Evolutionary conservation across 495 filamentous ascomycete genomes (phyloP).

Genomic region (Penicillium silybi): DNA sequence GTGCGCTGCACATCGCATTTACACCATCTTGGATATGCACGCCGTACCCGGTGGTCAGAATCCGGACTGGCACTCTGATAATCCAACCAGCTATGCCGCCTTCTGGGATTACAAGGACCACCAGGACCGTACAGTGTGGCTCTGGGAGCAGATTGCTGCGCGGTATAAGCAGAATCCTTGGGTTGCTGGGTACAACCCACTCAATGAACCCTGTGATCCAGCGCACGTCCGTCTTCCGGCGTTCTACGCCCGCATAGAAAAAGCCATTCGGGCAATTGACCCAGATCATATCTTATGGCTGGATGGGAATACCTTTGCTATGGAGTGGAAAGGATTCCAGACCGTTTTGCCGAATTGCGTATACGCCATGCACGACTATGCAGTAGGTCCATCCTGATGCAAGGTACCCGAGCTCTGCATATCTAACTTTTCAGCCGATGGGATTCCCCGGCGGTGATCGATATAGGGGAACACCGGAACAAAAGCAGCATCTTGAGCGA

Average conservation of each 20-base stretch:
- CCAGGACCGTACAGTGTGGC: constrained; percentile 55
- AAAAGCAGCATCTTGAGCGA: constrained; percentile 45
- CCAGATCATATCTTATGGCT: constrained; percentile 60
- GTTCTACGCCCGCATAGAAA: constrained; percentile 56
- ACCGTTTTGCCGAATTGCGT: constrained; percentile 52
- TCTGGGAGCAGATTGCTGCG: constrained; percentile 58
- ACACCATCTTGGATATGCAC: constrained; percentile 63
- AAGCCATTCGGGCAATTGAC: constrained; percentile 55
- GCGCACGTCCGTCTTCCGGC: constrained; percentile 49
- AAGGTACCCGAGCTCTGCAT: neutral
- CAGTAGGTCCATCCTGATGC: constrained; percentile 16
- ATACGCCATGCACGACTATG: constrained; percentile 62
- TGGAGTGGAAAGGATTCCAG: constrained; percentile 47
- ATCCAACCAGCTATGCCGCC: constrained; percentile 47
- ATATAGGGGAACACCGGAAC: constrained; percentile 49
- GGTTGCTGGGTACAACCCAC: constrained; percentile 63
- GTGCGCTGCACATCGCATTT: constrained; percentile 54
- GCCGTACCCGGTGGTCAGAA: constrained; percentile 63
- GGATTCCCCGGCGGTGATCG: constrained; percentile 53
- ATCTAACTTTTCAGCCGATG: constrained; percentile 26
- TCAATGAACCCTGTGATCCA: constrained; percentile 63
- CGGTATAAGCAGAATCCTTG: constrained; percentile 52
- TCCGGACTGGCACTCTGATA: constrained; percentile 62
- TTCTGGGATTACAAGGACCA: constrained; percentile 64
- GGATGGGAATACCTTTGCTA: constrained; percentile 64